A percentile compares a stretch with the other conserved stretches of the same genome.
These are phyloP conservation scores for Colletotrichum paranaense DNA, from an alignment of 2,329 filamentous ascomycete genomes.

Conservation along the genomic window DNA sequence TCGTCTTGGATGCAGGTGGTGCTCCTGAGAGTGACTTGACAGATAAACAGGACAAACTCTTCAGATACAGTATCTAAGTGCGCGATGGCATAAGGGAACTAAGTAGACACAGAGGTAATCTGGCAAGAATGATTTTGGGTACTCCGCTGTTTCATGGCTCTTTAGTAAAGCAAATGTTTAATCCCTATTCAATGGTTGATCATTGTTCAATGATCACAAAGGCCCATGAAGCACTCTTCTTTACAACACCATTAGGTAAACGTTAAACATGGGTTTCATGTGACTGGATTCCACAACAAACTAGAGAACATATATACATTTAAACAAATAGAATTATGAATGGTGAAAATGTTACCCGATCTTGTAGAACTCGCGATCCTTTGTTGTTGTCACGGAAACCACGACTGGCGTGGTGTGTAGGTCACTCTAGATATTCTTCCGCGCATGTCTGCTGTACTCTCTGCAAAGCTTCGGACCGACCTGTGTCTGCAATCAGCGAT, in stretches of 20 bases:
- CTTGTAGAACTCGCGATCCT: background rate
- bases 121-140: no score
- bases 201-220: no score
- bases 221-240: no score
- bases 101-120: no score
- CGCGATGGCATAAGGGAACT: background rate
- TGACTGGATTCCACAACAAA: no score
- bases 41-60: slow-evolving; percentile 47
- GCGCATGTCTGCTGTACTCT: slow-evolving; percentile 16
- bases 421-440: background rate
- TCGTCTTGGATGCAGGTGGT: slow-evolving; percentile 40
- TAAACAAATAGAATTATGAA: background rate
- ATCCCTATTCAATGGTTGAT: no score
- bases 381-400: background rate
- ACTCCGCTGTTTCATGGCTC: no score
- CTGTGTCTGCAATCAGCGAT: background rate
- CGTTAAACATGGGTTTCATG: no score
- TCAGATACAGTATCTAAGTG: slow-evolving; percentile 45
- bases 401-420: background rate
- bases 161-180: no score
- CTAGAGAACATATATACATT: no score
- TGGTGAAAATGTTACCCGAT: background rate
- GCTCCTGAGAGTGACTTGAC: slow-evolving; percentile 45
- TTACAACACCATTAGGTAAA: no score
- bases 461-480: slow-evolving; percentile 1